Evolutionary conservation across 139 green algal genomes (phyloP).

Genomic region (Asterochloris erici): DNA sequence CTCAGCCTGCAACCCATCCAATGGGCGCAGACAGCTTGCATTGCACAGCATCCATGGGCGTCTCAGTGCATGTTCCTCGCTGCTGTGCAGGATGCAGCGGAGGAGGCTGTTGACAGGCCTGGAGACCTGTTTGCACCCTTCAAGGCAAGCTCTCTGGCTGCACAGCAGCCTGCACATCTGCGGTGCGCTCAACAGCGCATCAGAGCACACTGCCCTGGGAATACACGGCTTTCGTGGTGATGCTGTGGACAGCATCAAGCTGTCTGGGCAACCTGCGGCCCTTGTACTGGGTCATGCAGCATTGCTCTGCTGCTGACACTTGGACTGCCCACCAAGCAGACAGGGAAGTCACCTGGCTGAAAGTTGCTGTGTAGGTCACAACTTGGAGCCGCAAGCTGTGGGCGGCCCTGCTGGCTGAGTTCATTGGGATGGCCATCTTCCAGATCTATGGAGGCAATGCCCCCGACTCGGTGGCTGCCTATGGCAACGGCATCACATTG

Average conservation of each 20-base stretch:
- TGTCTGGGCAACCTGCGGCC: neutral
- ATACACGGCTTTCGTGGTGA: too few species aligned
- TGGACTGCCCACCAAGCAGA: neutral
- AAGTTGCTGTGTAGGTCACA: constrained; percentile 1
- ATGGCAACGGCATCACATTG: constrained; percentile 51
- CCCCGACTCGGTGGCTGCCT: constrained; percentile 29
- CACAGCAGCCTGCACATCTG: neutral
- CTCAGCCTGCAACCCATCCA: too few species aligned
- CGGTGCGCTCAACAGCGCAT: too few species aligned
- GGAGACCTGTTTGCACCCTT: constrained; percentile 1
- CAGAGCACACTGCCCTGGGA: too few species aligned
- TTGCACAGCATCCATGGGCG: too few species aligned
- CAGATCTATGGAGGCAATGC: constrained; percentile 34
- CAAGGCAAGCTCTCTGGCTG: neutral
- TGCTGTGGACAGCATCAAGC: too few species aligned
- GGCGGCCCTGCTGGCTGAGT: constrained; percentile 49
- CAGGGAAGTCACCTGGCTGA: too few species aligned
- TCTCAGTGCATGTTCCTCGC: neutral
- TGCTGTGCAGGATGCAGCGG: constrained; percentile 13
- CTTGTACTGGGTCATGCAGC: neutral
- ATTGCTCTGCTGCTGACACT: neutral
- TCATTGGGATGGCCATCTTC: constrained; percentile 50
- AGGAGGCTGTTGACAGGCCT: constrained; percentile 2
- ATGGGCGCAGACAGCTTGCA: too few species aligned
- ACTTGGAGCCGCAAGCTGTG: constrained; percentile 22